Evolutionary conservation across 768 basidiomycete genomes (phyloP).

Genomic region (Boletus sensibilis): DNA sequence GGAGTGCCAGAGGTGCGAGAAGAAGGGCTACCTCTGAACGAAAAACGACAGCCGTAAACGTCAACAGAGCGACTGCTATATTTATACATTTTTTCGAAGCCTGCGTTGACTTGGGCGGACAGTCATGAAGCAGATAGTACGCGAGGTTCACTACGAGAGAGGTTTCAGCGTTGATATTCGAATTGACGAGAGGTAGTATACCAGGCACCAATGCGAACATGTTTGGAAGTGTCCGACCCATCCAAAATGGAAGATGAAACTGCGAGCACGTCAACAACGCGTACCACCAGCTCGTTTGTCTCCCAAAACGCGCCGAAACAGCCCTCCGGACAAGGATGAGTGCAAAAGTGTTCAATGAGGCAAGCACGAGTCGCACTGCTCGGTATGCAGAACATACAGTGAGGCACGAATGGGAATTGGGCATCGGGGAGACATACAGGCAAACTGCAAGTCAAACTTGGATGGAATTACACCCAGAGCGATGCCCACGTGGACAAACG

Average conservation of each 20-base stretch:
- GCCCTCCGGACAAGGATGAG: slow-evolving; percentile 65
- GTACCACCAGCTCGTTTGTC: slow-evolving; percentile 55
- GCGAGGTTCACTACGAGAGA: slow-evolving; percentile 51
- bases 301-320: slow-evolving; percentile 63
- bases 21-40: slow-evolving; percentile 78
- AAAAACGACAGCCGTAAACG: slow-evolving; percentile 66
- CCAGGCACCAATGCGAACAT: slow-evolving; percentile 86
- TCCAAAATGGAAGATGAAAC: slow-evolving; percentile 93
- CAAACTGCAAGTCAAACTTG: slow-evolving; percentile 70
- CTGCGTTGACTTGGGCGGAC: slow-evolving; percentile 37
- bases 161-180: neutral
- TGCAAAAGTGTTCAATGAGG: slow-evolving; percentile 58
- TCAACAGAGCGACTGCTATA: slow-evolving; percentile 57
- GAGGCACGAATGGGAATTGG: neutral
- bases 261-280: slow-evolving; percentile 72
- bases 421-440: slow-evolving; percentile 45
- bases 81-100: slow-evolving; percentile 37
- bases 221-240: slow-evolving; percentile 91
- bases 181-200: slow-evolving; percentile 32
- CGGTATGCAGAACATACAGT: neutral
- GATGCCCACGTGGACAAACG: slow-evolving; percentile 45
- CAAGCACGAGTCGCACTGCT: slow-evolving; percentile 73
- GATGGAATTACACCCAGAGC: slow-evolving; percentile 43
- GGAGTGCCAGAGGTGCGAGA: slow-evolving; percentile 58
- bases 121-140: slow-evolving; percentile 45